phyloP scores from a whole-genome alignment of 2,329 filamentous ascomycete species.

The Diaporthe sp. region DNA sequence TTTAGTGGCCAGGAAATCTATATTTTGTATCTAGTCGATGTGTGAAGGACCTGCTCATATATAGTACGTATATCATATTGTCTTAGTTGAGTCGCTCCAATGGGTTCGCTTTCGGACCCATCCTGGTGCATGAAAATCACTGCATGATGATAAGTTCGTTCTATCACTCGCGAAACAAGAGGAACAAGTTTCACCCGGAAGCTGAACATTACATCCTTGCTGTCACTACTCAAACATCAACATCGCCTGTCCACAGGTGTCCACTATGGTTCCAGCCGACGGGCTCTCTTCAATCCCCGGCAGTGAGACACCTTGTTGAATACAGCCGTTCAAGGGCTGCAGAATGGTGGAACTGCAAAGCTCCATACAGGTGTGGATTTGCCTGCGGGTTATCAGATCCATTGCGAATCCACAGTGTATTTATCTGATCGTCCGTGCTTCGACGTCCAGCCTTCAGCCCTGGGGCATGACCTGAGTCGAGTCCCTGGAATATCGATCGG shows the following conservation, averaged over 20 bases:
- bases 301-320: not conserved
- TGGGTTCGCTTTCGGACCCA: not conserved
- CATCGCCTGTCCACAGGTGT: not conserved
- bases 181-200: not conserved
- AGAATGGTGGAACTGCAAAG: not conserved
- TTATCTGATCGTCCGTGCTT: conserved; percentile 30
- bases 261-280: not conserved
- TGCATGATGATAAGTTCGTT: not conserved
- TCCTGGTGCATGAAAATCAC: not conserved
- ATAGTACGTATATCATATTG: not conserved
- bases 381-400: conserved; percentile 5
- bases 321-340: not conserved
- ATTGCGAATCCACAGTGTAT: conserved; percentile 6
- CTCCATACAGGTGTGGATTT: not conserved
- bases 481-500: conserved; percentile 11
- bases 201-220: not conserved
- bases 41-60: too few species aligned
- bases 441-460: not conserved
- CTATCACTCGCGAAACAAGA: not conserved
- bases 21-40: not conserved
- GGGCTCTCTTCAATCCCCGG: not conserved
- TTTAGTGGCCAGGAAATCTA: not conserved
- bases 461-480: conserved; percentile 5
- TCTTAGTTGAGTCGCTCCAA: not conserved
- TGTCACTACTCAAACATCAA: conserved; percentile 14